phyloP scores from a whole-genome alignment of 805 yeast species.

The Zygosaccharomyces bisporus region DNA sequence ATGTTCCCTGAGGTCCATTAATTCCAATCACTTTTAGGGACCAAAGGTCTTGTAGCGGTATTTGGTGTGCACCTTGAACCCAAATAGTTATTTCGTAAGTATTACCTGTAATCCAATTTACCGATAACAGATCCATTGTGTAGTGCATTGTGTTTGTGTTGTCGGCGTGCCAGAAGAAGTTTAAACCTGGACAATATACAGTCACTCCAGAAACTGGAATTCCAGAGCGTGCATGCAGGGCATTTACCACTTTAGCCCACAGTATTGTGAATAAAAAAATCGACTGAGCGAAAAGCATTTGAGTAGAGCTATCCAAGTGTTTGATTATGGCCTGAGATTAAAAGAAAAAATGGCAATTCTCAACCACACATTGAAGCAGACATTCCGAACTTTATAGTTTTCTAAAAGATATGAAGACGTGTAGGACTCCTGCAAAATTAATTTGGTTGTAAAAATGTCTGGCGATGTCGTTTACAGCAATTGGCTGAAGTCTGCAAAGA shows the following conservation, averaged over 20 bases:
- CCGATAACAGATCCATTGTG: slow-evolving; percentile 14
- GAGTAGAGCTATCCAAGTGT: no score
- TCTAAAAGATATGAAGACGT: no score
- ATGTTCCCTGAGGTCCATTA: slow-evolving; percentile 27
- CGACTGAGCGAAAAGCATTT: no score
- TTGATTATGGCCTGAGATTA: no score
- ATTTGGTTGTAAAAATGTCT: no score
- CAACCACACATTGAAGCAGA: no score
- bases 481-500: no score
- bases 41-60: slow-evolving; percentile 13
- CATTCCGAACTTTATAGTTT: no score
- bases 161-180: slow-evolving; percentile 16
- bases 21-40: slow-evolving; percentile 31
- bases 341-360: no score
- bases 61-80: slow-evolving; percentile 18
- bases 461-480: no score
- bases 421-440: no score
- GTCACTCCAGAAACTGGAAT: neutral
- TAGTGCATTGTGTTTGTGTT: slow-evolving; percentile 15
- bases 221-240: neutral
- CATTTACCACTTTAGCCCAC: neutral
- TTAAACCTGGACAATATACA: slow-evolving; percentile 14
- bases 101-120: slow-evolving; percentile 17
- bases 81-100: slow-evolving; percentile 17
- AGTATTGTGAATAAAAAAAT: no score